phyloP scores from a whole-genome alignment of 495 filamentous ascomycete genomes.

The Geoglossum glabrum region DNA sequence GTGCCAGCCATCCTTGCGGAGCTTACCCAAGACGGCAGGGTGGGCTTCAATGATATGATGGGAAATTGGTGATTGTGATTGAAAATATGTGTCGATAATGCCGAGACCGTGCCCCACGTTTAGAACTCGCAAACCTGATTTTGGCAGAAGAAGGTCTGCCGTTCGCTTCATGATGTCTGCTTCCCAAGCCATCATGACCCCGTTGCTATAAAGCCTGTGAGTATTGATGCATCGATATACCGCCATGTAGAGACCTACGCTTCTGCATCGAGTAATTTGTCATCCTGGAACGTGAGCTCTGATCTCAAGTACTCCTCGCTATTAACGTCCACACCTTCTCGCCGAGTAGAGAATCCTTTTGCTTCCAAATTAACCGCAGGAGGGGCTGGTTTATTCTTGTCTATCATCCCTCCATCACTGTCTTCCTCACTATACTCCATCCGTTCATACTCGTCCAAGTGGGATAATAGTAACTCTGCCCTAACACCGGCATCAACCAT shows the following conservation, averaged over 20 bases:
- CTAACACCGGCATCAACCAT: slow-evolving; percentile 84
- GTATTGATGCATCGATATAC: not conserved
- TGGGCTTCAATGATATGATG: slow-evolving; percentile 94
- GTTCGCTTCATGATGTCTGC: slow-evolving; percentile 68
- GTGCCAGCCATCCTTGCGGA: slow-evolving; percentile 42
- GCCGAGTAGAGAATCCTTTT: slow-evolving; percentile 15
- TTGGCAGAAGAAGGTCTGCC: slow-evolving; percentile 40
- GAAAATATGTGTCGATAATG: slow-evolving; percentile 75
- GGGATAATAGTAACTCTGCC: slow-evolving; percentile 64
- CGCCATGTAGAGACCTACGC: not conserved
- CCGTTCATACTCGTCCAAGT: slow-evolving; percentile 58
- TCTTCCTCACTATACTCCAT: slow-evolving; percentile 43
- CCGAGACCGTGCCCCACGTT: slow-evolving; percentile 96
- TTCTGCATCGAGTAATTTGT: slow-evolving; percentile 58
- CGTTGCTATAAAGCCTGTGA: slow-evolving; percentile 33
- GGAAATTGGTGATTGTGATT: slow-evolving; percentile 36
- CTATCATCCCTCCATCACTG: slow-evolving; percentile 23
- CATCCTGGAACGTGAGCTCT: slow-evolving; percentile 47
- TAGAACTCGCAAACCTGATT: slow-evolving; percentile 44
- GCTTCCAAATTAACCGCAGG: slow-evolving; percentile 2
- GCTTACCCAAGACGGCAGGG: slow-evolving; percentile 51
- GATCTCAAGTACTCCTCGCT: slow-evolving; percentile 62
- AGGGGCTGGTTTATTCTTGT: slow-evolving; percentile 6
- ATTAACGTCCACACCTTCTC: slow-evolving; percentile 24
- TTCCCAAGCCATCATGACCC: slow-evolving; percentile 98